A percentile compares a stretch with the other conserved stretches of the same genome.
Conservation (phyloP, 1,284 basidiomycete genomes). For the Rhodotorula sp. region DNA sequence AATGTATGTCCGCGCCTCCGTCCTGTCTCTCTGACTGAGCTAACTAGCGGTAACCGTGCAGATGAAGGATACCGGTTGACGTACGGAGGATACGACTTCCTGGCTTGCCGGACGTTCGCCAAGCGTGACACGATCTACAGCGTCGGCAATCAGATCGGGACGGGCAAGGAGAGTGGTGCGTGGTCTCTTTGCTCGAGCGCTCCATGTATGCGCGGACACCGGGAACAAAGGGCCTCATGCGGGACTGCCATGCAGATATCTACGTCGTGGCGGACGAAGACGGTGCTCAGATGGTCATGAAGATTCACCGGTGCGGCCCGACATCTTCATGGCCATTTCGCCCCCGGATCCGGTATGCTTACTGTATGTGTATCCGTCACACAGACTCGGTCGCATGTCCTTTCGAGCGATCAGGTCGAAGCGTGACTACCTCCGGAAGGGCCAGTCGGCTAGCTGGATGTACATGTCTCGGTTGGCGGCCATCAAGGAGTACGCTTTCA, state of each 20-base stretch:
- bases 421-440: constrained; percentile 92
- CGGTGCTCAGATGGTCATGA: constrained; percentile 82
- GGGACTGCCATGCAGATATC: constrained; percentile 62
- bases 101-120: constrained; percentile 88
- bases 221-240: not conserved
- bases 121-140: constrained; percentile 76
- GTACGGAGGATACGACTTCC: constrained; percentile 94
- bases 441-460: constrained; percentile 98
- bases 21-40: not conserved
- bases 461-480: constrained; percentile 96
- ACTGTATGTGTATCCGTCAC: not conserved
- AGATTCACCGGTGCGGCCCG: constrained; percentile 72
- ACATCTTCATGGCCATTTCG: not conserved
- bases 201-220: too few species aligned
- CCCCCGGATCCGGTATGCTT: too few species aligned
- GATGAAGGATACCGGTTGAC: constrained; percentile 97
- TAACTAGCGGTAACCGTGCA: constrained; percentile 47
- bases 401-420: constrained; percentile 97
- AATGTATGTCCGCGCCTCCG: constrained; percentile 60
- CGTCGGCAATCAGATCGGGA: constrained; percentile 95
- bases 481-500: constrained; percentile 96
- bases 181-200: constrained; percentile 4
- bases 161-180: constrained; percentile 92
- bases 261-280: constrained; percentile 84
- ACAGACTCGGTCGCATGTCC: constrained; percentile 86